phyloP scores from a whole-genome alignment of 2,329 filamentous ascomycete genomes.

The Chaetomium olivaceum region DNA sequence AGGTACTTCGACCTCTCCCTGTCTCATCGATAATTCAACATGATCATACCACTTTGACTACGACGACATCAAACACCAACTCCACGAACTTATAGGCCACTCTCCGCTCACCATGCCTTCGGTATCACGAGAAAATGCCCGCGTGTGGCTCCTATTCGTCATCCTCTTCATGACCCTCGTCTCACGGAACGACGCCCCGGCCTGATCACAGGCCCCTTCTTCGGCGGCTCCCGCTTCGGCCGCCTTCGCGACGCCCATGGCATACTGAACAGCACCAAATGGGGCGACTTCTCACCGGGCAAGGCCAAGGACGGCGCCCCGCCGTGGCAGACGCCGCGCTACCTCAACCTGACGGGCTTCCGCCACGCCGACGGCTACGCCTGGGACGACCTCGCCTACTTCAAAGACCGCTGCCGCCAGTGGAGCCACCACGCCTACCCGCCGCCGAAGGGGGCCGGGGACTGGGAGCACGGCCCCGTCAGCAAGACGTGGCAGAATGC shows the following conservation, averaged over 20 bases:
- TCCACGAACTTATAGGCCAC: neutral
- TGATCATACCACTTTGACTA: neutral
- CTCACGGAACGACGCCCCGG: slow-evolving; percentile 44
- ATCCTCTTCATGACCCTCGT: slow-evolving; percentile 48
- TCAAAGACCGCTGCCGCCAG: slow-evolving; percentile 64
- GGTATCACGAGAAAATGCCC: slow-evolving; percentile 46
- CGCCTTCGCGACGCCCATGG: slow-evolving; percentile 54
- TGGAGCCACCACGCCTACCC: slow-evolving; percentile 57
- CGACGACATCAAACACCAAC: slow-evolving; percentile 6
- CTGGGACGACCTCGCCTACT: slow-evolving; percentile 71
- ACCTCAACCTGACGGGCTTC: slow-evolving; percentile 76
- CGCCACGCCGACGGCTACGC: slow-evolving; percentile 71
- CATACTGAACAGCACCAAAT: slow-evolving; percentile 56
- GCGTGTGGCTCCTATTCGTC: slow-evolving; percentile 47
- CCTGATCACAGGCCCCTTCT: slow-evolving; percentile 46
- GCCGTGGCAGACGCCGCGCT: slow-evolving; percentile 41
- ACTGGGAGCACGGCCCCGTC: slow-evolving; percentile 37
- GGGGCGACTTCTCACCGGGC: slow-evolving; percentile 60
- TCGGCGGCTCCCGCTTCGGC: slow-evolving; percentile 49
- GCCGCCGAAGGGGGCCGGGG: slow-evolving; percentile 26
- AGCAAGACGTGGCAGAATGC: slow-evolving; percentile 71
- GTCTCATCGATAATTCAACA: neutral
- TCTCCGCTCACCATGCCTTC: slow-evolving; percentile 30
- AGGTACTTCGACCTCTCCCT: neutral
- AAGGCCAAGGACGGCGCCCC: slow-evolving; percentile 26